Percentiles rank a stretch among this genome's conserved stretches.
Evolutionary conservation across 495 filamentous ascomycete species (phyloP).

Genomic region (Penicillium paxilli): DNA sequence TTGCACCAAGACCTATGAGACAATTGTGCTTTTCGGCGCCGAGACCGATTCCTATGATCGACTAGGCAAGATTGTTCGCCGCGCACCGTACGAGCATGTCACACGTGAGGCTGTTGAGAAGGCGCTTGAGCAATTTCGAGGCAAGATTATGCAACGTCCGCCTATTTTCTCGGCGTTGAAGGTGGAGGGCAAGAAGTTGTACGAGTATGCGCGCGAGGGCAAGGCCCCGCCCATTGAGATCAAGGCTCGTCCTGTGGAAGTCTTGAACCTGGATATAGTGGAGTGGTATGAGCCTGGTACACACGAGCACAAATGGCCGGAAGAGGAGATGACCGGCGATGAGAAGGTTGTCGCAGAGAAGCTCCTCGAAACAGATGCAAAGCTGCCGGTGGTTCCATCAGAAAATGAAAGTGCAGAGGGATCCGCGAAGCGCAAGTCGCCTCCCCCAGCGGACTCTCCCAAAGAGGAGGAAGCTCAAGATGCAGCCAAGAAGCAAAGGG

Average conservation of each 20-base stretch:
- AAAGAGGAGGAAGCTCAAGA: slow-evolving; percentile 19
- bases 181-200: slow-evolving; percentile 86
- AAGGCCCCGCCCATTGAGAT: slow-evolving; percentile 83
- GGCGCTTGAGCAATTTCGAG: slow-evolving; percentile 72
- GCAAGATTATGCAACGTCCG: slow-evolving; percentile 86
- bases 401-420: slow-evolving; percentile 21
- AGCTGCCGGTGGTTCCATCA: slow-evolving; percentile 19
- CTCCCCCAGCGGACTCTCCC: slow-evolving; percentile 28
- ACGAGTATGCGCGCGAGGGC: slow-evolving; percentile 93
- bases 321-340: slow-evolving; percentile 67
- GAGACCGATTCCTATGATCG: slow-evolving; percentile 92
- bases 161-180: slow-evolving; percentile 91
- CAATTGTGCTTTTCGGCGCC: slow-evolving; percentile 84
- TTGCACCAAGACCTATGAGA: slow-evolving; percentile 92
- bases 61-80: slow-evolving; percentile 75
- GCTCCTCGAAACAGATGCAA: slow-evolving; percentile 51
- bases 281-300: slow-evolving; percentile 87
- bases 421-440: slow-evolving; percentile 34
- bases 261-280: slow-evolving; percentile 70
- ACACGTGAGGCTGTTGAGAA: slow-evolving; percentile 77
- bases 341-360: slow-evolving; percentile 74
- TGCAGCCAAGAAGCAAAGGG: slow-evolving; percentile 37
- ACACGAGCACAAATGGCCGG: slow-evolving; percentile 71
- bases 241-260: slow-evolving; percentile 72
- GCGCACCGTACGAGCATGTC: slow-evolving; percentile 72